Conservation (phyloP, 1,284 basidiomycete genomes). For the Tylopilus sp. region DNA sequence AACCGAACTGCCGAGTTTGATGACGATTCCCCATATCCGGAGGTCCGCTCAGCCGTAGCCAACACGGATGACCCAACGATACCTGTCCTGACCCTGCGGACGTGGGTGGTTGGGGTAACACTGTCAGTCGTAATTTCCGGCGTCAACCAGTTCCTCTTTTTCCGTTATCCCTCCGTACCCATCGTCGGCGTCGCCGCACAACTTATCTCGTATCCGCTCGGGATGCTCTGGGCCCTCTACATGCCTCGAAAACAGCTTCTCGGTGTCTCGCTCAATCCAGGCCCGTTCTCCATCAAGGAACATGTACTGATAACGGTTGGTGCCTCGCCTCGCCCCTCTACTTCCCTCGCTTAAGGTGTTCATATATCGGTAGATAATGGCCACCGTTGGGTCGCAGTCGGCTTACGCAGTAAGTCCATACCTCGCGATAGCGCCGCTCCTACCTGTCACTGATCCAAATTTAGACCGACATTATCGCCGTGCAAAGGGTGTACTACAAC, state of each 20-base stretch:
- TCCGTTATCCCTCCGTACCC: conserved; percentile 62
- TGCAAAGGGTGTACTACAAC: conserved; percentile 50
- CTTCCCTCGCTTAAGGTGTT: not conserved
- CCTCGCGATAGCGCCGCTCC: not conserved
- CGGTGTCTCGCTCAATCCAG: conserved; percentile 70
- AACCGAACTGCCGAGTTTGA: conserved; percentile 43
- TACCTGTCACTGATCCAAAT: conserved; percentile 54
- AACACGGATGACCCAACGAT: conserved; percentile 53
- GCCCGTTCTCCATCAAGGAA: conserved; percentile 83
- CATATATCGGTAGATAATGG: conserved; percentile 56
- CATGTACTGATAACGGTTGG: conserved; percentile 68
- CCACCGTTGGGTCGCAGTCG: conserved; percentile 55
- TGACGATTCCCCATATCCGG: conserved; percentile 55
- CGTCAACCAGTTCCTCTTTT: conserved; percentile 68
- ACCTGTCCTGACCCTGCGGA: conserved; percentile 40
- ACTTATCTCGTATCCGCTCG: conserved; percentile 68
- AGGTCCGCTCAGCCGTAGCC: conserved; percentile 56
- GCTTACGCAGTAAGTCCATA: conserved; percentile 52
- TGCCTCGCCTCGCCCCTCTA: conserved; percentile 8
- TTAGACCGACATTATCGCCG: conserved; percentile 56
- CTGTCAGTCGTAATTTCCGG: conserved; percentile 64
- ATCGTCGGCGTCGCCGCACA: conserved; percentile 63
- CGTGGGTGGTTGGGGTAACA: conserved; percentile 53
- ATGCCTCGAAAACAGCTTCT: conserved; percentile 64
- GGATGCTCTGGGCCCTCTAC: conserved; percentile 58